phyloP scores from a whole-genome alignment of 2,329 filamentous ascomycete species.

The Diaporthe amygdali region DNA sequence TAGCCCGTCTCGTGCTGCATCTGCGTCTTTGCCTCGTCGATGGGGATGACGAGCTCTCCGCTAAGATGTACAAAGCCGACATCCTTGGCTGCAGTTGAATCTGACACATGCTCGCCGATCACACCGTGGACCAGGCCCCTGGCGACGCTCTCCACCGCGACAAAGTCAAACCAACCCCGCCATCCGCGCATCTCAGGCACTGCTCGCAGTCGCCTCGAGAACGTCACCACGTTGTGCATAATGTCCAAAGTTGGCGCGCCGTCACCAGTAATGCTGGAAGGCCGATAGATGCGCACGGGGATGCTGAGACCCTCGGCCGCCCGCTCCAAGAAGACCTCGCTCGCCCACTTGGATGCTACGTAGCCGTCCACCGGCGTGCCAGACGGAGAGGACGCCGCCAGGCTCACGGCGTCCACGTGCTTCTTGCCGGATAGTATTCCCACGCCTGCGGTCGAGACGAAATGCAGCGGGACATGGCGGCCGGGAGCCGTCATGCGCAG shows the following conservation, averaged over 20 bases:
- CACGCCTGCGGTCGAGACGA: conserved; percentile 35
- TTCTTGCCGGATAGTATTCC: neutral
- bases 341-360: neutral
- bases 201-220: neutral
- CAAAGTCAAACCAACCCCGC: neutral
- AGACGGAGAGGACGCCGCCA: no score
- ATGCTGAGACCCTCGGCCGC: neutral
- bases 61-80: neutral
- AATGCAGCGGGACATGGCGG: conserved; percentile 41
- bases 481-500: conserved; percentile 23
- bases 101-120: neutral
- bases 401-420: neutral
- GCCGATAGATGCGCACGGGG: neutral
- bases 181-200: neutral
- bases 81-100: neutral
- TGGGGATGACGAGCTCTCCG: neutral
- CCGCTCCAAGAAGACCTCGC: neutral
- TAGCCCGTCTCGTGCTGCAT: neutral
- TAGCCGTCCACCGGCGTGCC: no score
- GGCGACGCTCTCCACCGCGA: neutral
- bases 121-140: neutral
- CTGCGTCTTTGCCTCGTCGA: neutral
- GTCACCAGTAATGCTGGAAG: neutral
- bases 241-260: neutral
- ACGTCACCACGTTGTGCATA: neutral